These are phyloP conservation scores for Reutealis trisperma DNA, from an alignment of 345 rosid genomes.

Conservation along the genomic window DNA sequence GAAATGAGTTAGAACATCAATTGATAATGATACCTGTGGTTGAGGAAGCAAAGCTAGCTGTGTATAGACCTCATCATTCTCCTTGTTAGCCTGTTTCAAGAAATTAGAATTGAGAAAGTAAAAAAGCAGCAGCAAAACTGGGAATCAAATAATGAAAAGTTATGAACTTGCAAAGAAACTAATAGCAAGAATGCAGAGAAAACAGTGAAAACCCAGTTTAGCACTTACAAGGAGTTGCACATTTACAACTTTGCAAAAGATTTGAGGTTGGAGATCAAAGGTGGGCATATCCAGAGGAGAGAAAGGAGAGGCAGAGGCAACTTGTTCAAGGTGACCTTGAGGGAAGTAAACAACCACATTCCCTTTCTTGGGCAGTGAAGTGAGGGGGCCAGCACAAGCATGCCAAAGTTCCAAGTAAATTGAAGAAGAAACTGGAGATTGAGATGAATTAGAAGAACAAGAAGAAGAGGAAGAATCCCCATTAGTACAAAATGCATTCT, in stretches of 20 bases:
- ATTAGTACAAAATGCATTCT: constrained; percentile 43
- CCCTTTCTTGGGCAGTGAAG: constrained; percentile 77
- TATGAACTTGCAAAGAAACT: not conserved
- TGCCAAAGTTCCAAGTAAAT: constrained; percentile 86
- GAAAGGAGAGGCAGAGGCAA: constrained; percentile 45
- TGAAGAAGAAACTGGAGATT: constrained; percentile 52
- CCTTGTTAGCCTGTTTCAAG: constrained; percentile 72
- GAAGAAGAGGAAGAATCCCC: constrained; percentile 55
- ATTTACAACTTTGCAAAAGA: constrained; percentile 69
- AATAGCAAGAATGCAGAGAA: not conserved
- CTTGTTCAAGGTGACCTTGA: constrained; percentile 84
- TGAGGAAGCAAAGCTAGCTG: constrained; percentile 73
- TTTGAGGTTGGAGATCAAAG: constrained; percentile 65
- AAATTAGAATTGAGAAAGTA: constrained; percentile 2
- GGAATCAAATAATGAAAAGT: constrained; percentile 7
- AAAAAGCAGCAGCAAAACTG: constrained; percentile 15
- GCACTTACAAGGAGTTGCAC: constrained; percentile 68
- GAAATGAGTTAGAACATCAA: constrained; percentile 5
- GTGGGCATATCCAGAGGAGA: constrained; percentile 50
- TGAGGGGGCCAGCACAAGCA: constrained; percentile 91
- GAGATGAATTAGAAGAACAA: constrained; percentile 52
- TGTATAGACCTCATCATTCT: constrained; percentile 84
- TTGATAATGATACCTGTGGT: constrained; percentile 53
- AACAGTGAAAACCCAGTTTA: not conserved
- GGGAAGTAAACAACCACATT: constrained; percentile 80